These are phyloP conservation scores for Tolypocladium tropicale DNA, from an alignment of 2,329 filamentous ascomycete genomes.

Conservation along the genomic window DNA sequence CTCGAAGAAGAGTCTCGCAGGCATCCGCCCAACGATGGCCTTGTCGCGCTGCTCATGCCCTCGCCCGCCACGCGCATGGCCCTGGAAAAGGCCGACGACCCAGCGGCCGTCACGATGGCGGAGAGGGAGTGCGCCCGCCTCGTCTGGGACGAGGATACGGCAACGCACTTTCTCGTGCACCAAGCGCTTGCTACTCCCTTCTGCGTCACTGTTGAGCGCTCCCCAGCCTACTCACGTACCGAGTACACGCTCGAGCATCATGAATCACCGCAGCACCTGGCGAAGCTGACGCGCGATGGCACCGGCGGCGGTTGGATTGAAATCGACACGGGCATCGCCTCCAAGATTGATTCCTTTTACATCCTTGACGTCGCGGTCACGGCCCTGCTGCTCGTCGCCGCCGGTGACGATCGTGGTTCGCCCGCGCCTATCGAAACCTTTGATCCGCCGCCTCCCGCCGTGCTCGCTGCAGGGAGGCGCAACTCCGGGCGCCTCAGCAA, in stretches of 20 bases:
- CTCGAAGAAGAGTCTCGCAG: constrained; percentile 44
- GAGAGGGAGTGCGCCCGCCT: constrained; percentile 60
- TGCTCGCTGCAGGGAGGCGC: constrained; percentile 13
- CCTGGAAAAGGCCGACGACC: constrained; percentile 48
- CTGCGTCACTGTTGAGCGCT: constrained; percentile 47
- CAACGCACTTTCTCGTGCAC: constrained; percentile 52
- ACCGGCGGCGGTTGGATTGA: constrained; percentile 50
- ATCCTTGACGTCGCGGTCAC: constrained; percentile 52
- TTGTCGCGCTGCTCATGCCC: constrained; percentile 61
- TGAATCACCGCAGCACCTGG: constrained; percentile 50
- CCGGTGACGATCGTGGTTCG: constrained; percentile 41
- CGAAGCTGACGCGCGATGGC: constrained; percentile 49
- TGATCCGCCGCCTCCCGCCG: constrained; percentile 42
- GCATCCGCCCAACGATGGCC: constrained; percentile 47
- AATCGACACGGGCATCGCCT: constrained; percentile 49
- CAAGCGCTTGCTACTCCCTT: constrained; percentile 54
- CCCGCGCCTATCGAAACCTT: constrained; percentile 38
- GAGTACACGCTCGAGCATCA: constrained; percentile 58
- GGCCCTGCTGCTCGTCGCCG: constrained; percentile 49
- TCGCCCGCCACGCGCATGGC: constrained; percentile 52
- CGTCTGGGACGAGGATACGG: constrained; percentile 57
- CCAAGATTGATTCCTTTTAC: constrained; percentile 50
- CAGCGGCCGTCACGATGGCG: constrained; percentile 49
- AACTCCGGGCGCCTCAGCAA: constrained; percentile 14
- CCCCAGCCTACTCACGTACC: constrained; percentile 47